A percentile compares a stretch with the other conserved stretches of the same genome.
phyloP scores from a whole-genome alignment of 805 yeast genomes.

The Saccharomycopsis sp. region DNA sequence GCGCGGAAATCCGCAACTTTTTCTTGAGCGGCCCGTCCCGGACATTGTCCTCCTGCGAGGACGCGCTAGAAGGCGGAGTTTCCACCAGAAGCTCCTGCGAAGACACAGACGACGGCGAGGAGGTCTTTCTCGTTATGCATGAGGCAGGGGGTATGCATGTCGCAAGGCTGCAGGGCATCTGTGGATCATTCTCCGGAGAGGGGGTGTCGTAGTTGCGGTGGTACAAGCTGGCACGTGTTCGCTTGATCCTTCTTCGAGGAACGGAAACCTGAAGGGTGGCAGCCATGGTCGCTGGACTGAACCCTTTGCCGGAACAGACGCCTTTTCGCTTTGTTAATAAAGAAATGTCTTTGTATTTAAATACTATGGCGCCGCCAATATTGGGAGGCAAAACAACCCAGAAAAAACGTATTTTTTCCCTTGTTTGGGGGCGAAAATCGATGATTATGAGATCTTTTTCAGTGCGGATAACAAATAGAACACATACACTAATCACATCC shows the following conservation, averaged over 20 bases:
- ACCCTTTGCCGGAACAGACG: not conserved
- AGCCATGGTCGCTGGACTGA: not conserved
- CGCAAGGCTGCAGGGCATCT: not conserved
- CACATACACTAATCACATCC: not conserved
- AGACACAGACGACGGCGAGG: not conserved
- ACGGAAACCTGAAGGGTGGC: slow-evolving; percentile 1
- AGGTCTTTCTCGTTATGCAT: not conserved
- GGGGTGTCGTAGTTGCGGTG: not conserved
- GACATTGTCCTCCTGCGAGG: not conserved
- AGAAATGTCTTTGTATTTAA: not conserved
- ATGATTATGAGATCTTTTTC: not conserved
- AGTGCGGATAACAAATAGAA: not conserved
- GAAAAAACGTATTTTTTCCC: not conserved
- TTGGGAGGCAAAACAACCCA: not conserved
- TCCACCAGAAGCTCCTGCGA: too few species aligned
- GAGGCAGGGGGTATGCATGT: slow-evolving; percentile 12
- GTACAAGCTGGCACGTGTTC: slow-evolving; percentile 1
- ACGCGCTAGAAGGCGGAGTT: not conserved
- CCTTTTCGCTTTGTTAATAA: not conserved
- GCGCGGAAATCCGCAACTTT: not conserved
- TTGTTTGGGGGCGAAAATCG: slow-evolving; percentile 1
- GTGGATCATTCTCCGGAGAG: too few species aligned
- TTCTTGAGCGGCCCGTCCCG: not conserved
- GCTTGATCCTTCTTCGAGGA: not conserved
- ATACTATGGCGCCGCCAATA: not conserved